Conservation (phyloP, 148 eudicot genomes). For the Spergularia marina region DNA sequence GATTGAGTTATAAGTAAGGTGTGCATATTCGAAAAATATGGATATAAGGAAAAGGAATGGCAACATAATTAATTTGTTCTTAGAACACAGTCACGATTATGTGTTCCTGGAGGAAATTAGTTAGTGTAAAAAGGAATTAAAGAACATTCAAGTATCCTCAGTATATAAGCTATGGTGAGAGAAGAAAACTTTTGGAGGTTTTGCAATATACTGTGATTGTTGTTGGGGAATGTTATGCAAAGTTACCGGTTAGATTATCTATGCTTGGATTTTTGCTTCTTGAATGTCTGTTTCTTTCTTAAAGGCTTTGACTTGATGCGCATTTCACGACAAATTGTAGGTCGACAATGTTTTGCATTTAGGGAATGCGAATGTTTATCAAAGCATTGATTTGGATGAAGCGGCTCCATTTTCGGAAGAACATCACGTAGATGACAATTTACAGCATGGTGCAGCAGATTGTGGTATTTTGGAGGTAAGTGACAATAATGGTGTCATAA, state of each 20-base stretch:
- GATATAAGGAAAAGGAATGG: not conserved
- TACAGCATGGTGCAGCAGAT: conserved; percentile 29
- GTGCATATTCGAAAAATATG: not conserved
- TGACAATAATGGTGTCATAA: not conserved
- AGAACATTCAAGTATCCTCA: conserved; percentile 5
- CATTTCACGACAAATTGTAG: conserved; percentile 39
- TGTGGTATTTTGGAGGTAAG: conserved; percentile 32
- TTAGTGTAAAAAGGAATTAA: not conserved
- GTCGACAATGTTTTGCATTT: conserved; percentile 55
- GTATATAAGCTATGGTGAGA: not conserved
- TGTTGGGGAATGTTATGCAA: not conserved
- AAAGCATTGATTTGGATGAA: conserved; percentile 19
- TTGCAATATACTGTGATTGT: not conserved
- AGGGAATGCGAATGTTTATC: conserved; percentile 21
- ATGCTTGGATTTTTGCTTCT: not conserved
- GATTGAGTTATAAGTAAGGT: not conserved
- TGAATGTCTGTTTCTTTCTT: not conserved
- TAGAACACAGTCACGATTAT: not conserved
- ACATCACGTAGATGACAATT: conserved; percentile 26
- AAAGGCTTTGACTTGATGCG: not conserved
- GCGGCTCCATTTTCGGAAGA: conserved; percentile 27
- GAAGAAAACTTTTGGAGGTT: not conserved
- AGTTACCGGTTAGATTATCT: not conserved
- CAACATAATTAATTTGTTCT: not conserved
- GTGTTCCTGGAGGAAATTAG: not conserved